These are phyloP conservation scores for Primulina eburnea DNA, from an alignment of 257 asterid genomes.

Conservation along the genomic window DNA sequence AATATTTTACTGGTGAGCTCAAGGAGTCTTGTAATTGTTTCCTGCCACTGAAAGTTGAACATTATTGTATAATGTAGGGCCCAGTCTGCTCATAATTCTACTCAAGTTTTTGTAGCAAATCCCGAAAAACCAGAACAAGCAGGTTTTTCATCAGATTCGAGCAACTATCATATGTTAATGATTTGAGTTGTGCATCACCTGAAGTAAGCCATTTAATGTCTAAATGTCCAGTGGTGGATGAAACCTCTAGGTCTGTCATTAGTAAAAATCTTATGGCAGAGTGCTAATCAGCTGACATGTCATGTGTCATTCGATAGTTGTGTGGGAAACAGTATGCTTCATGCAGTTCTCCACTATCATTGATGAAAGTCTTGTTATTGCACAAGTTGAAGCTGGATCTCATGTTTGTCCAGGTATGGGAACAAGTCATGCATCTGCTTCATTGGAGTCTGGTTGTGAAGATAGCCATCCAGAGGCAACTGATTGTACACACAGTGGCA, in stretches of 20 bases:
- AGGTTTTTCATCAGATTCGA: conserved; percentile 25
- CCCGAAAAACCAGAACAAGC: conserved; percentile 25
- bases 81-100: conserved; percentile 31
- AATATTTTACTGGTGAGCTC: conserved; percentile 19
- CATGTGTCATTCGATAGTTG: conserved; percentile 14
- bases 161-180: conserved; percentile 22
- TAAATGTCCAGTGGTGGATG: conserved; percentile 24
- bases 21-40: conserved; percentile 22
- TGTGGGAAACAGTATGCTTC: conserved; percentile 7
- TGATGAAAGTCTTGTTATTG: conserved; percentile 25
- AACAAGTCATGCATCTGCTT: conserved; percentile 24
- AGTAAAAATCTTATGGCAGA: conserved; percentile 17
- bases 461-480: conserved; percentile 25
- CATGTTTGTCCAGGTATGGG: conserved; percentile 25
- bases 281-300: conserved; percentile 19
- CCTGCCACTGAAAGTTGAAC: conserved; percentile 14
- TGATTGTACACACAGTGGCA: conserved; percentile 4
- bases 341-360: conserved; percentile 8
- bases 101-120: conserved; percentile 37
- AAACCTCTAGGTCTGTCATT: conserved; percentile 19
- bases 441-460: conserved; percentile 26
- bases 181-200: conserved; percentile 28
- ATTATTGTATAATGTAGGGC: conserved; percentile 36
- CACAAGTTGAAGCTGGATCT: conserved; percentile 26
- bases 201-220: conserved; percentile 27